Evolutionary conservation across 768 basidiomycete species (phyloP).

Genomic region (Mycena galopus): DNA sequence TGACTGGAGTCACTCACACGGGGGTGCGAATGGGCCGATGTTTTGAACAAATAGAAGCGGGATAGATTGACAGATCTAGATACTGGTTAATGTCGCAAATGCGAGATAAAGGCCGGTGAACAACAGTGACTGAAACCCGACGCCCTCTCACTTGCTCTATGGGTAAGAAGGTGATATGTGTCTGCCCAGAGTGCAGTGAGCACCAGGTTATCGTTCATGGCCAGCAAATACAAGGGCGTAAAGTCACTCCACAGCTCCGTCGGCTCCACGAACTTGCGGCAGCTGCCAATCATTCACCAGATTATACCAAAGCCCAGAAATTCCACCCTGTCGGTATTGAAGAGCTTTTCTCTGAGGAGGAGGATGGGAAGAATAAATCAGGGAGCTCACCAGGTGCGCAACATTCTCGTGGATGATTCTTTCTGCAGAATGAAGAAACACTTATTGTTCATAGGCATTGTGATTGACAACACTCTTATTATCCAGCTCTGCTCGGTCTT

Average conservation of each 20-base stretch:
- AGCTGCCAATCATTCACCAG: background rate
- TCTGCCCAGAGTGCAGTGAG: background rate
- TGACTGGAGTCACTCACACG: too few species aligned
- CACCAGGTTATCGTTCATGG: too few species aligned
- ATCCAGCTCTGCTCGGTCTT: conserved; percentile 5
- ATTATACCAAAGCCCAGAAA: background rate
- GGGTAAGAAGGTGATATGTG: conserved; percentile 3
- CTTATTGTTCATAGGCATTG: background rate
- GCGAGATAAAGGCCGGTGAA: background rate
- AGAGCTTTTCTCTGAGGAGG: conserved; percentile 2
- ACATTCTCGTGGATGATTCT: background rate
- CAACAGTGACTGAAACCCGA: conserved; percentile 1
- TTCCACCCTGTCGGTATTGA: conserved; percentile 4
- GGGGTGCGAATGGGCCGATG: too few species aligned
- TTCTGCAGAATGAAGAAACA: background rate
- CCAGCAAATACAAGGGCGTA: background rate
- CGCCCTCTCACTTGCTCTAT: background rate
- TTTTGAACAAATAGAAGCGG: background rate
- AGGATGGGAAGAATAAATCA: background rate
- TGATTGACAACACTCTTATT: conserved; percentile 4
- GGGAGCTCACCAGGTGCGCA: background rate
- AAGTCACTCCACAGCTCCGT: background rate
- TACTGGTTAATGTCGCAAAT: background rate
- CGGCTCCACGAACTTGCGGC: background rate
- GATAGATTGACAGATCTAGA: conserved; percentile 8